Base-by-base conservation (phyloP, 2,329 filamentous ascomycete genomes). In the Epichloe elymi region DNA sequence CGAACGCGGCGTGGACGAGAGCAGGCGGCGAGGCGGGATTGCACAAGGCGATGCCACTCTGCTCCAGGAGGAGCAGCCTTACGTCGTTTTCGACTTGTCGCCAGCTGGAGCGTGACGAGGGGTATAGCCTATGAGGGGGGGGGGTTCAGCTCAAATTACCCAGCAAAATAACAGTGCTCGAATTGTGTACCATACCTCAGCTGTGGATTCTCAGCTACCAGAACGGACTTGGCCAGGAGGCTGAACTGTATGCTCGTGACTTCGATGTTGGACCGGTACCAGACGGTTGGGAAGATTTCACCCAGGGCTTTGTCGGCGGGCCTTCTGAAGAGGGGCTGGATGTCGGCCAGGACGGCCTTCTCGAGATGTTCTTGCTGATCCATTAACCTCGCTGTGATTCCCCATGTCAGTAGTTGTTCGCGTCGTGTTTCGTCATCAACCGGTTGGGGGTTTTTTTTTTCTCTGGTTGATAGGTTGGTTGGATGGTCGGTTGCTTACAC, bases 1-100 rank as follows among this genome's bases (percentile, higher is more conserved):
- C 66, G 37, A 70, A 65, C 0, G 64, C 65, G 0, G 67, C 65
- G 6, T 70, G 67, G 3, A 70, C 64, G 2, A 70, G 59, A 1
- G 66, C 67, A 0, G 67, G 67, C 0, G 67, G 66, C 3, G 64
- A 69, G 0, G 57, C 61, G 0, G 66, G 63, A 39, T 70, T 66
- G 43, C 67, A 68, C 11, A 70, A 58, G 3, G 66, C 65, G 12
- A 70, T 68, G n/a, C 67, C 67, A 38, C 67, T 69, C 1, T 70
- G 59, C 47, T 70, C 66, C 0, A 70, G 58, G 37, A 69, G 61
- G 53, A 70, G 61, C 8, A 61, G 53, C 3, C 67, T 58, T 1
- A 70, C 67, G 11, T 70, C 64, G 41, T 65, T 68, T 19, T 70
- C 67, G 3, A 65, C 62, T 12, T 63, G 61, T 48, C 67, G 57